Base-by-base conservation (phyloP, 805 yeast species). In the Ogataea ramenticola region DNA sequence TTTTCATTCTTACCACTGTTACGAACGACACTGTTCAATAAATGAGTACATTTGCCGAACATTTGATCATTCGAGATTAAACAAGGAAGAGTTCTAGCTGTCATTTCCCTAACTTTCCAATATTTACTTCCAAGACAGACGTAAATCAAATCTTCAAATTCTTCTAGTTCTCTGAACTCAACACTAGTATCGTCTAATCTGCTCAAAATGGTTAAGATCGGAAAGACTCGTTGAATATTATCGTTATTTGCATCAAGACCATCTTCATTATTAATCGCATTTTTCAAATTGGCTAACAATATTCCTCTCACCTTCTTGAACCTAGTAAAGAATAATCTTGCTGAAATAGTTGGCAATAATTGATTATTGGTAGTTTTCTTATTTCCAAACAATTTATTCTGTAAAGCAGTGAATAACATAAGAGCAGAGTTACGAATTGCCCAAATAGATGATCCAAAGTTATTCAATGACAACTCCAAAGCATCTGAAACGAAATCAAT, bases 81-180 rank as follows among this genome's bases (percentile, higher is more conserved):
- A 0, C 81, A 64, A 0, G 82, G 75, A 2, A 86, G 54, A 4
- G 88, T 76, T 55, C 80, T 71, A 0, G 96, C 86, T 0, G 96
- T 85, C 77, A 86, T 76, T 56, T 90, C 96, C 49, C 99, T 73
- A 9, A 93, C 73, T 53, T 88, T 88, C 96, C 96, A 91, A 44
- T 72, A 67, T 36, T 61, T 62, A 46, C 78, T 75, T 0, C 66
- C 65, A 27, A 90, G 63, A 48, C 82, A 72, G 17, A 54, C 42
- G 22, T 67, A 51, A 15, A 86, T 62, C 19, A 74, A 58, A 0
- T 72, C 71, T 40, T 68, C 63, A 53, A 88, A 83, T 6, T 67
- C 77, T 8, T 62, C 63, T 40, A 84, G 56, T 0, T 78, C 82
- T 37, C 66, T 68, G 45, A 73, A 72, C 0, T 77, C 79, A 4